These are phyloP conservation scores for Phytophthora meadii DNA, from an alignment of 352 stramenopile species.

Conservation along the genomic window DNA sequence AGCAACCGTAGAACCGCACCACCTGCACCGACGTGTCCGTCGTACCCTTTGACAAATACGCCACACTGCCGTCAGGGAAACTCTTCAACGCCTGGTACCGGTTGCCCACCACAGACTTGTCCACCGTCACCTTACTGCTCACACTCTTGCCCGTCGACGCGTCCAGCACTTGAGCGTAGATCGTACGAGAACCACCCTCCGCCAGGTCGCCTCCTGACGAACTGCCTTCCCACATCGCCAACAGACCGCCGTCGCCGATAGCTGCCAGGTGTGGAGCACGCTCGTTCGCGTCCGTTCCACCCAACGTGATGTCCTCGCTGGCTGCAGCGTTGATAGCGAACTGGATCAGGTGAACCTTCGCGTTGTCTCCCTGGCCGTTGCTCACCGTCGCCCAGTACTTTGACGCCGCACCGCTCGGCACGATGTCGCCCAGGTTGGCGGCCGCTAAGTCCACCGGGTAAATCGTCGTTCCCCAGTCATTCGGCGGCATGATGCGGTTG, in stretches of 20 bases:
- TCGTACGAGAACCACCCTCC: conserved; percentile 29
- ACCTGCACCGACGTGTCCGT: conserved; percentile 50
- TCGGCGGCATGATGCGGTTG: conserved; percentile 71
- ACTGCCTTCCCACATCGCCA: conserved; percentile 60
- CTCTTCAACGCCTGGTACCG: conserved; percentile 64
- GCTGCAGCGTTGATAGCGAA: conserved; percentile 50
- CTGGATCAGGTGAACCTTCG: conserved; percentile 64
- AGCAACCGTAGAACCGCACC: conserved; percentile 55
- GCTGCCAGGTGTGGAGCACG: conserved; percentile 51
- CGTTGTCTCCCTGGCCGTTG: conserved; percentile 52
- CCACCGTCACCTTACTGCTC: conserved; percentile 52
- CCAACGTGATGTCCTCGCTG: conserved; percentile 57
- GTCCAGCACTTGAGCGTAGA: conserved; percentile 60
- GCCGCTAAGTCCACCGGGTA: conserved; percentile 61
- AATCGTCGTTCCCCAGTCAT: conserved; percentile 55
- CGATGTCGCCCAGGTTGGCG: conserved; percentile 61
- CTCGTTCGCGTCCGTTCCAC: conserved; percentile 55
- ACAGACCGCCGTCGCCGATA: conserved; percentile 49
- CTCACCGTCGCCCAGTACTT: conserved; percentile 69
- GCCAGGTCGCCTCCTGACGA: conserved; percentile 40
- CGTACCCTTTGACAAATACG: conserved; percentile 55
- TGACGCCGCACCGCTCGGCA: conserved; percentile 30
- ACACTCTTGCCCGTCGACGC: conserved; percentile 45
- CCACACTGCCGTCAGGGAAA: conserved; percentile 55
- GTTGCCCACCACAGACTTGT: conserved; percentile 53